These are phyloP conservation scores for Tilletia caries DNA, from an alignment of 1,284 basidiomycete species.

Conservation along the genomic window DNA sequence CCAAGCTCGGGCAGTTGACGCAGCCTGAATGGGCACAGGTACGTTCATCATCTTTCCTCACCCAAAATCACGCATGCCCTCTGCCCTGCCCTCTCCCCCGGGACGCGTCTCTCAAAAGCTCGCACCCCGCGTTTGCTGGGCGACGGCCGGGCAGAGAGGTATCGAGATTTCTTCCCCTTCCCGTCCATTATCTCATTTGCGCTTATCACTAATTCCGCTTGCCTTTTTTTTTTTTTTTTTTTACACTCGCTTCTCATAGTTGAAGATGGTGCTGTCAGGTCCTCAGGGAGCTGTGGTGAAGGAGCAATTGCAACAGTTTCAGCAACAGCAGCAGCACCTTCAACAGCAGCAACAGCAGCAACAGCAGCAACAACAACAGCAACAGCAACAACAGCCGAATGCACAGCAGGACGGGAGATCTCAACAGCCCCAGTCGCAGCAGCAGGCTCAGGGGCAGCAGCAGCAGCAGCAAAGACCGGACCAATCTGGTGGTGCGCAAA, in stretches of 20 bases:
- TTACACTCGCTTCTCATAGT: too few relatives aligned
- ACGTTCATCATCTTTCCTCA: too few relatives aligned
- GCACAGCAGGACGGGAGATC: neutral
- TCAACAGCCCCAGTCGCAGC: neutral
- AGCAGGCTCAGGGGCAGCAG: conserved; percentile 1
- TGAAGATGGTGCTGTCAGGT: neutral
- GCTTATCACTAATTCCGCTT: neutral
- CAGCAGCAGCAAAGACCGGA: neutral
- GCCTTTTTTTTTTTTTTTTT: neutral
- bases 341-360: conserved; percentile 5
- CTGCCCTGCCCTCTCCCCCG: too few relatives aligned
- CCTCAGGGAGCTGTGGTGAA: neutral
- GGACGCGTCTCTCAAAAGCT: too few relatives aligned
- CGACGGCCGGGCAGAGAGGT: too few relatives aligned
- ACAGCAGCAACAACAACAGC: neutral
- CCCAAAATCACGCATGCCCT: too few relatives aligned
- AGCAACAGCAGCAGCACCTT: neutral
- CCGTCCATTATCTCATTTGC: neutral
- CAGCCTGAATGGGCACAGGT: too few relatives aligned
- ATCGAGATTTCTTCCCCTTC: neutral
- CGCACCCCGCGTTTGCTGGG: too few relatives aligned
- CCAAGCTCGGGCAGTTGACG: neutral
- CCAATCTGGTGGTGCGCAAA: neutral
- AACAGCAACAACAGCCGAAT: neutral
- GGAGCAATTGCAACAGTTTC: neutral